Evolutionary conservation across 257 asterid species (phyloP), one percentile per base, ranked within the genome.

Genomic region (Haberlea rhodopensis): DNA sequence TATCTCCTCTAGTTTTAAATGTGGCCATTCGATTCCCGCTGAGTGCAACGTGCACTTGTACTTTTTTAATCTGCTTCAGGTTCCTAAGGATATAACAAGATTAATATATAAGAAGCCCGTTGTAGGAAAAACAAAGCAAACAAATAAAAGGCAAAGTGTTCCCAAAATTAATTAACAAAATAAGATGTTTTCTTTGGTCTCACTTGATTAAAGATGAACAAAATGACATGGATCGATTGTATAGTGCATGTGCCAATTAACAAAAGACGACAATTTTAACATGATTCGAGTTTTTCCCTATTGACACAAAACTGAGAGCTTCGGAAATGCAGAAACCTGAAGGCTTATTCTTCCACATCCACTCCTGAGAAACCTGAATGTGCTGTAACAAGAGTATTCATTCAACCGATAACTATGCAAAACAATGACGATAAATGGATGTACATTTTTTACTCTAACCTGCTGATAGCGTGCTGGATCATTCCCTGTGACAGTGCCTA

Each of bases 401-500:
- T 8, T 52, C 15, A 24, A 28, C n/a, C 32, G 10, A 34, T 24
- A 53, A 58, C 25, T 10, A 24, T 62, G 59, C 23, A 51, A 51
- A 69, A 22, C 55, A 60, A 57, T 11, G 22, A 31, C 56, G 34
- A 40, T 25, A 48, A 43, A 55, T 4, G 52, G 53, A 28, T 28
- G 66, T 51, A 34, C 6, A 48, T n/a, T n/a, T 71, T 20, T 28
- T 51, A 55, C 16, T 71, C 71, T 52, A 53, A 86, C 92, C 92
- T 84, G 96, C 73, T 89, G 95, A 69, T 76, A 75, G 67, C 69
- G 87, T 26, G 79, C 62, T 29, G 75, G 78, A 61, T 88, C 84
- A 62, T 75, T 79, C 46, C 68, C 64, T 66, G 84, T 53, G 66
- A 75, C 85, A 75, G 68, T 70, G 55, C 67, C 79, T 7, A 79